phyloP scores from a whole-genome alignment of 2,329 filamentous ascomycete genomes.

The Cordyceps cicadae region DNA sequence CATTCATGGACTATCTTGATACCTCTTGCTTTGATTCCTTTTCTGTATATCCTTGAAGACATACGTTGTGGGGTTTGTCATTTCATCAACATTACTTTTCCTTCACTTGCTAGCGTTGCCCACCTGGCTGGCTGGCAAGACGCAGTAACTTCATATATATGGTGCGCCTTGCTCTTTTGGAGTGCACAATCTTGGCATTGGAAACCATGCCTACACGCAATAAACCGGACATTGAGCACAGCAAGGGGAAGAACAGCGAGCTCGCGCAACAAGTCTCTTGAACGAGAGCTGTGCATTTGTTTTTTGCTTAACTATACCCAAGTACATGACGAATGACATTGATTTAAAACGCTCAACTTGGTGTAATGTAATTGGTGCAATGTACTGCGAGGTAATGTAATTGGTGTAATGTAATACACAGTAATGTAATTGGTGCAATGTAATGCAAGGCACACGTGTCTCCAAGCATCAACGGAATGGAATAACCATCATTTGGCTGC shows the following conservation, averaged over 20 bases:
- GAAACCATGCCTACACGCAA: not conserved
- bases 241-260: not conserved
- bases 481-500: too few relatives aligned
- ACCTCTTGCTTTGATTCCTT: not conserved
- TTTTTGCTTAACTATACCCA: conserved; percentile 11
- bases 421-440: too few relatives aligned
- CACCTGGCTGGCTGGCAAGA: too few relatives aligned
- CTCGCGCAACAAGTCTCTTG: not conserved
- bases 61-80: not conserved
- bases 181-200: too few relatives aligned
- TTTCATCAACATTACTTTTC: not conserved
- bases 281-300: not conserved
- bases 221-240: not conserved
- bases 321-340: conserved; percentile 9
- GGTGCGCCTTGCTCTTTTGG: too few relatives aligned
- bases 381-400: too few relatives aligned
- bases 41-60: not conserved
- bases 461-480: too few relatives aligned
- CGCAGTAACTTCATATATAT: too few relatives aligned
- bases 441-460: too few relatives aligned
- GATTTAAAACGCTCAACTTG: not conserved
- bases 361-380: not conserved
- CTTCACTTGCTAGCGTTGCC: not conserved
- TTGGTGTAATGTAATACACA: too few relatives aligned
- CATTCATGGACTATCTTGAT: too few relatives aligned